phyloP scores from a whole-genome alignment of 2,329 filamentous ascomycete species.

The Coniochaeta sp. region DNA sequence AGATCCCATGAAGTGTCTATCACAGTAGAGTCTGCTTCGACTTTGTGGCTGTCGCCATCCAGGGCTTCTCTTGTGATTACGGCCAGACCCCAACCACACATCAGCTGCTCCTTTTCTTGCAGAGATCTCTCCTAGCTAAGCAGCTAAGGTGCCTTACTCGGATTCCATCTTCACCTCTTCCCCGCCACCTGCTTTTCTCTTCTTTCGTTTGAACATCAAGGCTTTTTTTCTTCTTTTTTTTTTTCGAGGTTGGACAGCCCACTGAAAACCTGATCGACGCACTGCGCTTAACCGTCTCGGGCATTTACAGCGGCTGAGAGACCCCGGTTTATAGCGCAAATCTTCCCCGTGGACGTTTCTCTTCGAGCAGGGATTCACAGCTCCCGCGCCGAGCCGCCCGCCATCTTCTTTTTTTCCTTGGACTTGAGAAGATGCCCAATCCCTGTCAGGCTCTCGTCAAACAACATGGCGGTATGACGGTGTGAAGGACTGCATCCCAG shows the following conservation, averaged over 20 bases:
- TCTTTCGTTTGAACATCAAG: neutral
- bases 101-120: neutral
- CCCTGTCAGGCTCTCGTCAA: neutral
- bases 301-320: neutral
- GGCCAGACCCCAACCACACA: neutral
- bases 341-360: no score
- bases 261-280: neutral
- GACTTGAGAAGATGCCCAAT: neutral
- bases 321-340: neutral
- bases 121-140: no score
- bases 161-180: neutral
- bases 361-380: neutral
- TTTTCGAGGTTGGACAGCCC: neutral
- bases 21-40: no score
- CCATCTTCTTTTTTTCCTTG: constrained; percentile 3
- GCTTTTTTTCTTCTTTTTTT: neutral
- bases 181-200: neutral
- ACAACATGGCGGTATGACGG: neutral
- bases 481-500: neutral
- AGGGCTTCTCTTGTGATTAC: neutral
- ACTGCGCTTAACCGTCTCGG: neutral
- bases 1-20: neutral
- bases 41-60: neutral
- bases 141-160: neutral
- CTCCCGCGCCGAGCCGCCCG: neutral